These are phyloP conservation scores for Capronia americana DNA, from an alignment of 2,329 filamentous ascomycete species.

Conservation along the genomic window DNA sequence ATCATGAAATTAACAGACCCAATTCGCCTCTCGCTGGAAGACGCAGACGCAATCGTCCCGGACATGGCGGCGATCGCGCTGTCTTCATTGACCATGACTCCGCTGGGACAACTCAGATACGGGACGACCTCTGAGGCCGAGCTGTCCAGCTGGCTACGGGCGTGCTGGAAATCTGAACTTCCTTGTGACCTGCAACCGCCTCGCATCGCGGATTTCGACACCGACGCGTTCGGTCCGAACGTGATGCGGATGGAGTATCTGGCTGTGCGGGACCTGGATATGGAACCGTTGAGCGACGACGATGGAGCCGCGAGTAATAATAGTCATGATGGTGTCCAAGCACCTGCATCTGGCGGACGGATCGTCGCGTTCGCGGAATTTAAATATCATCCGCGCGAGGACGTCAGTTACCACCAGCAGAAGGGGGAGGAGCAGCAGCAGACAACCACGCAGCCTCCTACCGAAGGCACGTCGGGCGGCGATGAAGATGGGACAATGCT, in stretches of 20 bases:
- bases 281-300: slow-evolving; percentile 3
- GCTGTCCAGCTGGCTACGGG: slow-evolving; percentile 17
- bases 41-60: not conserved
- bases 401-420: not conserved
- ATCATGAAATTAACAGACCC: slow-evolving; percentile 12
- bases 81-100: slow-evolving; percentile 17
- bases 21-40: not conserved
- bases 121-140: slow-evolving; percentile 12
- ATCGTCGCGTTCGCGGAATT: slow-evolving; percentile 25
- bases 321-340: not conserved
- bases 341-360: not conserved
- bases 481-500: not conserved
- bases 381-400: slow-evolving; percentile 23
- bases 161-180: slow-evolving; percentile 10
- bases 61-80: slow-evolving; percentile 22
- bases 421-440: not conserved
- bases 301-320: not conserved
- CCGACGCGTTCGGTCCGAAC: slow-evolving; percentile 8
- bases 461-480: not conserved
- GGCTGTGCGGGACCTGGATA: slow-evolving; percentile 23
- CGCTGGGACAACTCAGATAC: slow-evolving; percentile 22
- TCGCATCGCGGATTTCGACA: slow-evolving; percentile 15
- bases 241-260: slow-evolving; percentile 19
- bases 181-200: slow-evolving; percentile 12
- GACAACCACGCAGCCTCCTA: not conserved